phyloP scores from a whole-genome alignment of 1,284 basidiomycete genomes.

The Ustilago hordei region DNA sequence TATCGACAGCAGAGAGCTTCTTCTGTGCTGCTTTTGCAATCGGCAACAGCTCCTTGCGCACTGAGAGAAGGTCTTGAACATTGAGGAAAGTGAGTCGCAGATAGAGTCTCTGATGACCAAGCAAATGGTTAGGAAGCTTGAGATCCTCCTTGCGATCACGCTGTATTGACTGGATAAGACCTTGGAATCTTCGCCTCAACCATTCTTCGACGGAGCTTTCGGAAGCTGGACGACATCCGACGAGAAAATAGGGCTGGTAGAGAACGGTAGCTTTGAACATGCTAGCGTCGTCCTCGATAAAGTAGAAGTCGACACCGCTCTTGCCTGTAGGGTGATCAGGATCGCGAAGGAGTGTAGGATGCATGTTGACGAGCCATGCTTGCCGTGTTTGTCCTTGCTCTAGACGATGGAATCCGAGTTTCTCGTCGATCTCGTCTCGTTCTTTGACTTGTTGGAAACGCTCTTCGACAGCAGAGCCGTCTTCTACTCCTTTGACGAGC shows the following conservation, averaged over 20 bases:
- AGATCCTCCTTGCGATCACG: constrained; percentile 93
- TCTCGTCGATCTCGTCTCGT: constrained; percentile 90
- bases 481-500: constrained; percentile 59
- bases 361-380: constrained; percentile 97
- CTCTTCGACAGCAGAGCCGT: constrained; percentile 64
- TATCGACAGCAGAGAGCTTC: constrained; percentile 95
- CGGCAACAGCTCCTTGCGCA: constrained; percentile 88
- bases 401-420: constrained; percentile 80
- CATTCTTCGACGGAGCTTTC: constrained; percentile 95
- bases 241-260: constrained; percentile 94
- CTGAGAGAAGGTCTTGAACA: constrained; percentile 87
- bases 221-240: constrained; percentile 83
- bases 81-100: constrained; percentile 92
- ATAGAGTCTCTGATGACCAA: constrained; percentile 88
- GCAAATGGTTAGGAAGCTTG: constrained; percentile 92
- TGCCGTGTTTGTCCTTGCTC: constrained; percentile 63
- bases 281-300: constrained; percentile 94
- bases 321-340: constrained; percentile 61
- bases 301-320: constrained; percentile 93
- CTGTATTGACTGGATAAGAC: constrained; percentile 78
- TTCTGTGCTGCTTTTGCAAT: constrained; percentile 89
- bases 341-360: constrained; percentile 90
- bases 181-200: constrained; percentile 93
- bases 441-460: constrained; percentile 64
- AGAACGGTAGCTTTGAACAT: constrained; percentile 95